phyloP scores from a whole-genome alignment of 2,329 filamentous ascomycete species.

The Ascochyta lentis region DNA sequence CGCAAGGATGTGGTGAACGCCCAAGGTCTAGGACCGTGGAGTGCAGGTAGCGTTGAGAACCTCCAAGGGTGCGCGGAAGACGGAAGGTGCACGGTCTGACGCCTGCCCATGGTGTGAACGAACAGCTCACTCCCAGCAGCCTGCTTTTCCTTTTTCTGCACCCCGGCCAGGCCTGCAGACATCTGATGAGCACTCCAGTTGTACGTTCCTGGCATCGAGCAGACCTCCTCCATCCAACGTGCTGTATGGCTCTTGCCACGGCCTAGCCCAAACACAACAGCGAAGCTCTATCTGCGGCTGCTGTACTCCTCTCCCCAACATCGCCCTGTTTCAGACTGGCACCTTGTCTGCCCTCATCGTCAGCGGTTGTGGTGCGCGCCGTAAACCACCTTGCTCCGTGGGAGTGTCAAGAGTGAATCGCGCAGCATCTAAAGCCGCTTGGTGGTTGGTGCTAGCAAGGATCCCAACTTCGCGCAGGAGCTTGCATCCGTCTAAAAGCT shows the following conservation, averaged over 20 bases:
- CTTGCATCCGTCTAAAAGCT: conserved; percentile 34
- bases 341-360: conserved; percentile 38
- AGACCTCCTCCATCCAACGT: conserved; percentile 37
- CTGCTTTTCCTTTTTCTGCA: conserved; percentile 40
- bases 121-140: conserved; percentile 28
- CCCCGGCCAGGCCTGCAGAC: conserved; percentile 23
- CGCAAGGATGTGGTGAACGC: conserved; percentile 27
- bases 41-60: conserved; percentile 30
- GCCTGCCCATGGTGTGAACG: conserved; percentile 18
- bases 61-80: conserved; percentile 37
- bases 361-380: conserved; percentile 37
- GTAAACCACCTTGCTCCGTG: conserved; percentile 16
- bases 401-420: conserved; percentile 32
- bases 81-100: conserved; percentile 44
- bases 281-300: conserved; percentile 36
- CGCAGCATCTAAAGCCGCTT: conserved; percentile 42
- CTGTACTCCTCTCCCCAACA: conserved; percentile 42
- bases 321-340: conserved; percentile 44
- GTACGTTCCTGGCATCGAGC: conserved; percentile 38
- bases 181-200: conserved; percentile 39
- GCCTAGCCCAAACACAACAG: conserved; percentile 38
- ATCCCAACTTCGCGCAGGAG: conserved; percentile 38
- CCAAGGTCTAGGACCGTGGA: conserved; percentile 28
- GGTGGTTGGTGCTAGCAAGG: conserved; percentile 44
- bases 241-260: conserved; percentile 39